Conservation (phyloP, 2,329 filamentous ascomycete genomes). For the Pseudogymnoascus sp. region DNA sequence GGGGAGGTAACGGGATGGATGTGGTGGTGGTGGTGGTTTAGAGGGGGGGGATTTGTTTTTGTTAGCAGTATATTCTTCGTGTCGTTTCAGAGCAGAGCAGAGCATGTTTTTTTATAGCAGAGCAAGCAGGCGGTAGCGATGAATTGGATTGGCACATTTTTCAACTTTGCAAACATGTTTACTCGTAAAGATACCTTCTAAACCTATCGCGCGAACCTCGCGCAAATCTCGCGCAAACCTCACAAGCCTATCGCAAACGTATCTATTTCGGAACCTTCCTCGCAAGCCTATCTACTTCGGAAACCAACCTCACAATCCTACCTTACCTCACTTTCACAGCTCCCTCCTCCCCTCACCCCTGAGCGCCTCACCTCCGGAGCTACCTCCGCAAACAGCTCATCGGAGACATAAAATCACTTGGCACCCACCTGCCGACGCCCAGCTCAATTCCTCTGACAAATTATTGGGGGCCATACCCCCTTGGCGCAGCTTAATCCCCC, state of each 20-base stretch:
- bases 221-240: neutral
- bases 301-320: neutral
- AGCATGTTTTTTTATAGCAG: conserved; percentile 1
- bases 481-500: neutral
- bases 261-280: neutral
- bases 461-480: neutral
- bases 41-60: neutral
- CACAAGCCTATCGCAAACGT: neutral
- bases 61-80: neutral
- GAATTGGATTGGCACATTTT: neutral
- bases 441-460: neutral
- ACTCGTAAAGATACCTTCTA: no score
- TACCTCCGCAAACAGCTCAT: neutral
- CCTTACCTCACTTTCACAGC: neutral
- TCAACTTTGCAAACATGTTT: neutral
- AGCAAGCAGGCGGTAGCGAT: neutral
- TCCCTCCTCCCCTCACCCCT: neutral
- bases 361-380: neutral
- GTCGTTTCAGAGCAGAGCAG: neutral
- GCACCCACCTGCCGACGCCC: neutral
- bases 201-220: no score
- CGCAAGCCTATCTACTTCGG: neutral
- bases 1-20: neutral
- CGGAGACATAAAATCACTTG: neutral
- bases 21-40: neutral